Percentiles rank a stretch among this genome's conserved stretches.
Conservation (phyloP, 169 alveolate species). For the Miamiensis avidus region DNA sequence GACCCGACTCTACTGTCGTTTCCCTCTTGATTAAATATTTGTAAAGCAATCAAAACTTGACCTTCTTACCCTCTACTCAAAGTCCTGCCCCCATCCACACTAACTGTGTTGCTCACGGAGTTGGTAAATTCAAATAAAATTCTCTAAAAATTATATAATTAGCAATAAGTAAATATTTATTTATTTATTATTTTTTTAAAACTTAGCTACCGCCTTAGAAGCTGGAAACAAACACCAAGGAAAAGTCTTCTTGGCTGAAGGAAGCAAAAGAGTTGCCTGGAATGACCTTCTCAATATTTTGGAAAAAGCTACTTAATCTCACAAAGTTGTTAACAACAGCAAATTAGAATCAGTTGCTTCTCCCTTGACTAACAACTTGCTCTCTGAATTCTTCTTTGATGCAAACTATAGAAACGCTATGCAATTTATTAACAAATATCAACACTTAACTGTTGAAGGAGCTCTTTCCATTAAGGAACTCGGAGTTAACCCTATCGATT, state of each 20-base stretch:
- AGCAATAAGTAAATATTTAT: too few relatives aligned
- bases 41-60: not conserved
- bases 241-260: not conserved
- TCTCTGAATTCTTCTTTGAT: not conserved
- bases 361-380: not conserved
- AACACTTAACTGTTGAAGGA: not conserved
- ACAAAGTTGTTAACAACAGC: not conserved
- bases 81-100: slow-evolving; percentile 14
- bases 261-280: not conserved
- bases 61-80: slow-evolving; percentile 13
- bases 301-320: not conserved
- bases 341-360: not conserved
- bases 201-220: not conserved
- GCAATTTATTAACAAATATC: too few relatives aligned
- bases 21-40: not conserved
- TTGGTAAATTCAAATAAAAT: not conserved
- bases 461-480: not conserved
- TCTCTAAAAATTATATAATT: too few relatives aligned
- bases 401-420: not conserved
- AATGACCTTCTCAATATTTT: not conserved
- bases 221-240: not conserved
- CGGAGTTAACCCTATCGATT: not conserved
- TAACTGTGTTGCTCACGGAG: not conserved
- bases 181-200: too few relatives aligned
- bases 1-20: slow-evolving; percentile 12